Evolutionary conservation across 805 yeast genomes (phyloP), one percentile per base, ranked within the genome.

Genomic region (Ogataea allantospora): DNA sequence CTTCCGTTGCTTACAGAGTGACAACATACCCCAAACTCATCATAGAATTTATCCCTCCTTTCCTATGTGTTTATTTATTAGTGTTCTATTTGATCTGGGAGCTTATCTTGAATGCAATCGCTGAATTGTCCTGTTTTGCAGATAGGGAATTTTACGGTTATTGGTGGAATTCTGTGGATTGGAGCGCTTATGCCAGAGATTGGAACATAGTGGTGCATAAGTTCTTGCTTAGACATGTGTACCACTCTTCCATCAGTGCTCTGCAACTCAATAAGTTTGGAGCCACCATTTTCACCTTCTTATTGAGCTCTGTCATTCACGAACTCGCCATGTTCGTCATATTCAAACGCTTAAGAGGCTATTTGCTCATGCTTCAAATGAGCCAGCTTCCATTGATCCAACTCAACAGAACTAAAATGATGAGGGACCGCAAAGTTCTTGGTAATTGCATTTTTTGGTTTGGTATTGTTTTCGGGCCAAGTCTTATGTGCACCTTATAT

Each of bases 191-290:
- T 60, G 83, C 96, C 8, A 71, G 97, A 47, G 79, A 84, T 45
- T 95, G 99, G 99, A 93, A 93, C 58, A 75, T 77, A 7, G 96
- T 98, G 0, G 98, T 93, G 15, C 96, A 93, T 59, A 75, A 78
- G 54, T 93, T 93, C 50, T 66, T 93, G 42, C 67, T 89, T 30
- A 75, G 98, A 48, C 99, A 95, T 57, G 98, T 93, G 2, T 95
- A 93, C 60, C 96, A 89, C 57, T 80, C 95, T 17, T 78, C 93
- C 7, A 84, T 91, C 42, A 78, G 93, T 48, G 80, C 88, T 0
- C 69, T 88, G 38, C 70, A 78, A 20, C 65, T 89, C 39, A 74
- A 77, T 45, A 86, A 80, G 55, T 42, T 54, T 2, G 68, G 72
- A 31, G 97, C 98, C 1, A 82, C 95, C 1, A 54, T 88, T 18